These are phyloP conservation scores for Cardamine resedifolia DNA, from an alignment of 345 rosid genomes.

Conservation along the genomic window DNA sequence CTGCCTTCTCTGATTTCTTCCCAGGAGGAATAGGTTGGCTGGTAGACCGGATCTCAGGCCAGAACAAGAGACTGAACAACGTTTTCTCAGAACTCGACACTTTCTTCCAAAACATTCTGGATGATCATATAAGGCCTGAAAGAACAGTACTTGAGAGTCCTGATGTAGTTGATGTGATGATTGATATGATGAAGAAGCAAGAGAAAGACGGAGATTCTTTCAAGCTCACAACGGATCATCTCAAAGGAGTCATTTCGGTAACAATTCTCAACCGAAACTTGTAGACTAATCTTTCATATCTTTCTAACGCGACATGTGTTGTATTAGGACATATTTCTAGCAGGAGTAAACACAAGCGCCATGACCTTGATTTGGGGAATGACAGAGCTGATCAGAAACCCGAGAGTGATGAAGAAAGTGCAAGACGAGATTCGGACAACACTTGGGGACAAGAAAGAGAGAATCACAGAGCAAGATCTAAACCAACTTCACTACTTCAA, in stretches of 20 bases:
- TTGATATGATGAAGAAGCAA: slow-evolving; percentile 28
- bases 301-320: too few relatives aligned
- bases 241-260: slow-evolving; percentile 39
- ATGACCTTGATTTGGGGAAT: too few relatives aligned
- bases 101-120: slow-evolving; percentile 45
- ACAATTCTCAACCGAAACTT: too few relatives aligned
- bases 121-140: slow-evolving; percentile 46
- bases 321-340: too few relatives aligned
- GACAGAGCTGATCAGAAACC: too few relatives aligned
- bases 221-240: slow-evolving; percentile 28
- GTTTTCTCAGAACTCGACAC: slow-evolving; percentile 40
- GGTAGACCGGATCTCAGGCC: slow-evolving; percentile 44
- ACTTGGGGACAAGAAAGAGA: too few relatives aligned
- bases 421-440: too few relatives aligned
- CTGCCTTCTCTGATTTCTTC: slow-evolving; percentile 40
- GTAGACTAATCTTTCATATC: too few relatives aligned
- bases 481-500: too few relatives aligned
- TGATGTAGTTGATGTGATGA: slow-evolving; percentile 40
- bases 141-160: slow-evolving; percentile 32
- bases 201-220: slow-evolving; percentile 20
- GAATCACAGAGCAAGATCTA: too few relatives aligned
- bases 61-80: slow-evolving; percentile 28
- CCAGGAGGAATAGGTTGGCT: slow-evolving; percentile 43
- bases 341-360: too few relatives aligned
- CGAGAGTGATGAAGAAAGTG: too few relatives aligned